Evolutionary conservation across 345 rosid species (phyloP), one percentile per base, ranked within the genome.

Genomic region (Cardiospermum halicacabum): DNA sequence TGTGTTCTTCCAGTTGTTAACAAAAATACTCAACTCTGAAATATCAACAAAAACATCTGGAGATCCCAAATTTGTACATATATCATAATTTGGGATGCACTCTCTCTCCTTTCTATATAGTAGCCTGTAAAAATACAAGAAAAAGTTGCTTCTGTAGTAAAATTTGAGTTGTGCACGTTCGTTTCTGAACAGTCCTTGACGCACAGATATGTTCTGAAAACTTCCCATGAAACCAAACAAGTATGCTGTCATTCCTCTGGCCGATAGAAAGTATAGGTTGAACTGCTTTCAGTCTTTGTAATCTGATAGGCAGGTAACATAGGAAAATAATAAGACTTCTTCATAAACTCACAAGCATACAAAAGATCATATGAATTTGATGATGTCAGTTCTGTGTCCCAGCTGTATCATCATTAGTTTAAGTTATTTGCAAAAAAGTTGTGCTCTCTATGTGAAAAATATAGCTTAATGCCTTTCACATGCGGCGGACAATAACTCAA

Each of bases 271-370:
- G 84, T 71, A 51, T 80, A 81, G 19, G 85, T 78, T 37, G 90
- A 83, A 74, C 90, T 81, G 50, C 85, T 76, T 73, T 85, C 91
- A 0, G 87, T 76, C 83, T 88, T 88, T 2, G 84, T 79, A 30
- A 80, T 84, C 94, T 88, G 83, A 45, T 31, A 51, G 45, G 49
- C 51, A 45, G 12, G 53, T 18, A 6, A 27, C 56, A 18, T 16
- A 49, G 42, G n/a, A 36, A 62, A 56, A 30, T 27, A 58, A 53
- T 54, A 43, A 7, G 37, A 12, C 57, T 59, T 30, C 64, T 19
- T 19, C 16, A 7, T 10, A 24, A 65, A 10, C 60, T 50, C 13
- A 62, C 58, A 28, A 67, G n/a, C n/a, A n/a, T n/a, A n/a, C n/a
- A n/a, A n/a, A n/a, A n/a, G n/a, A n/a, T n/a, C n/a, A n/a, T n/a